Conservation (phyloP, 768 basidiomycete species). For the Trichaptum fuscoviolaceum region DNA sequence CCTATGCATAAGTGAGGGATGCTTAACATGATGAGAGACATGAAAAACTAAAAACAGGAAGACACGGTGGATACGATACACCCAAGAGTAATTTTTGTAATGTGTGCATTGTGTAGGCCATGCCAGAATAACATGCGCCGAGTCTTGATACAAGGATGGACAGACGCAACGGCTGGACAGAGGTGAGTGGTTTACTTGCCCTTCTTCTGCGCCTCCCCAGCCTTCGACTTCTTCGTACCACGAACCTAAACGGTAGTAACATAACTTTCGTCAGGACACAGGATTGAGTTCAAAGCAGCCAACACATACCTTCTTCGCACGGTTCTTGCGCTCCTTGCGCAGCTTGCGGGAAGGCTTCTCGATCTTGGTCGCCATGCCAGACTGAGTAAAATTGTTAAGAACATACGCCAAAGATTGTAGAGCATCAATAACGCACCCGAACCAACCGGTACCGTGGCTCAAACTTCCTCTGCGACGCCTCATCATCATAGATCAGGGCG, state of each 20-base stretch:
- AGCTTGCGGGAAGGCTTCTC: constrained; percentile 94
- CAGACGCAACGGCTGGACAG: neutral
- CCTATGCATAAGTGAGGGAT: neutral
- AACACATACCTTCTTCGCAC: constrained; percentile 87
- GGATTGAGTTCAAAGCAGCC: constrained; percentile 4
- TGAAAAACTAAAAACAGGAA: constrained; percentile 5
- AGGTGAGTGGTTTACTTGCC: constrained; percentile 54
- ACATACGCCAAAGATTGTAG: neutral
- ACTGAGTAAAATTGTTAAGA: constrained; percentile 33
- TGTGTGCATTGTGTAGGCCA: neutral
- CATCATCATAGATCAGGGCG: constrained; percentile 95
- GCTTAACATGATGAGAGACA: neutral
- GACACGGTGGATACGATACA: constrained; percentile 11
- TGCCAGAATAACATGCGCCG: too few relatives aligned
- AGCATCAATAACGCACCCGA: constrained; percentile 56
- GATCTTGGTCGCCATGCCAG: constrained; percentile 67
- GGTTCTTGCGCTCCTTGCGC: constrained; percentile 99
- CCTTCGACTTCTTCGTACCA: constrained; percentile 94
- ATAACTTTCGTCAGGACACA: constrained; percentile 16
- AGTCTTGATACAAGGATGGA: too few relatives aligned
- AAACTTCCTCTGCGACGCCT: constrained; percentile 91
- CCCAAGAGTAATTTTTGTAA: neutral
- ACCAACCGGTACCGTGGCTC: constrained; percentile 95
- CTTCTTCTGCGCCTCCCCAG: constrained; percentile 88
- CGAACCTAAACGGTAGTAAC: constrained; percentile 86